Evolutionary conservation across 2,329 filamentous ascomycete genomes (phyloP).

Genomic region (Sporothrix schenckii): DNA sequence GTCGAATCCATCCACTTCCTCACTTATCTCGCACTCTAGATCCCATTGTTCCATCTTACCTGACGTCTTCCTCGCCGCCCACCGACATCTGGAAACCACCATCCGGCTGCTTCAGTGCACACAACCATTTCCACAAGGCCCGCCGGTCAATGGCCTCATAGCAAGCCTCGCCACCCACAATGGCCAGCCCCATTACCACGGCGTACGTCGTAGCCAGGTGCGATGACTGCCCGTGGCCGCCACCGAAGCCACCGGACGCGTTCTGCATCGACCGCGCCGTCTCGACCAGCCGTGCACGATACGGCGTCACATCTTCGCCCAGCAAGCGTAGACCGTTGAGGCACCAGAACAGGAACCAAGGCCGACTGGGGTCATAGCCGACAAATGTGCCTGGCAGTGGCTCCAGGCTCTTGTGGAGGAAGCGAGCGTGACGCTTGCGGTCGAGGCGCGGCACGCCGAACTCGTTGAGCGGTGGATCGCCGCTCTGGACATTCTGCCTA

Average conservation of each 20-base stretch:
- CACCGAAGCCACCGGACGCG: conserved; percentile 80
- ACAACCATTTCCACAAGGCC: conserved; percentile 89
- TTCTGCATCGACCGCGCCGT: conserved; percentile 86
- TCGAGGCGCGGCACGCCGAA: conserved; percentile 76
- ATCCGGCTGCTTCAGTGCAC: conserved; percentile 78
- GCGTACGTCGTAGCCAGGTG: conserved; percentile 92
- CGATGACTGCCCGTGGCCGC: conserved; percentile 86
- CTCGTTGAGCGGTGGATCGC: conserved; percentile 62
- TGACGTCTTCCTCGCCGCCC: conserved; percentile 89
- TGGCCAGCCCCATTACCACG: conserved; percentile 73
- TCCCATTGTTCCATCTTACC: conserved; percentile 55
- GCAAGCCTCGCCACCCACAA: conserved; percentile 72
- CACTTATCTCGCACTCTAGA: neutral
- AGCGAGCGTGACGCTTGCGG: conserved; percentile 62
- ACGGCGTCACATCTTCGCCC: conserved; percentile 71
- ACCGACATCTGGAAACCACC: conserved; percentile 88
- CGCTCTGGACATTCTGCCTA: conserved; percentile 50
- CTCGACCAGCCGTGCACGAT: conserved; percentile 69
- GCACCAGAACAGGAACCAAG: conserved; percentile 95
- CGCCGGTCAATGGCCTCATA: conserved; percentile 78
- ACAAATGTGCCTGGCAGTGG: conserved; percentile 71
- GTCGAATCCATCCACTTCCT: neutral
- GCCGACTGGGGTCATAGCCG: conserved; percentile 79
- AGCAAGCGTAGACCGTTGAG: conserved; percentile 74
- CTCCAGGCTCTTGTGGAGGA: conserved; percentile 61